phyloP scores from a whole-genome alignment of 2,329 filamentous ascomycete species.

The Aspergillus quadrilineatus region DNA sequence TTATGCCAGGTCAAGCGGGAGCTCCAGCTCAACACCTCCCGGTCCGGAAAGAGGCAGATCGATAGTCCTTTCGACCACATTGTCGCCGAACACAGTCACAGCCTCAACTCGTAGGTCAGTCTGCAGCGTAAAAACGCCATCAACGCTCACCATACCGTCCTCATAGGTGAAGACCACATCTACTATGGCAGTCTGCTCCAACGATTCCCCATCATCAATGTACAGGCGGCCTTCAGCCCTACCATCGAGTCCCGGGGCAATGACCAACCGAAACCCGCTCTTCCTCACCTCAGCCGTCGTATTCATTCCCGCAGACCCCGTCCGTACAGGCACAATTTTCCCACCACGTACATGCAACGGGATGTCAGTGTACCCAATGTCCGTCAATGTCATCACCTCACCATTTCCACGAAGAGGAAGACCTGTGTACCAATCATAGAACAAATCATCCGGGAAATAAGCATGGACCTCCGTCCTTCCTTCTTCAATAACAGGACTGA shows the following conservation, averaged over 20 bases:
- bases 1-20: not conserved
- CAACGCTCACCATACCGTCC: not conserved
- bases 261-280: slow-evolving; percentile 67
- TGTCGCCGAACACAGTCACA: not conserved
- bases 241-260: slow-evolving; percentile 64
- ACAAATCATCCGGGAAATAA: slow-evolving; percentile 59
- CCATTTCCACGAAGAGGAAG: slow-evolving; percentile 48
- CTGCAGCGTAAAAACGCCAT: not conserved
- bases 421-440: slow-evolving; percentile 62
- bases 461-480: slow-evolving; percentile 53
- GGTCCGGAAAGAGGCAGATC: not conserved
- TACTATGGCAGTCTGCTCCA: not conserved
- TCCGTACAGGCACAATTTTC: slow-evolving; percentile 58
- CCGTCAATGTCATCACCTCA: slow-evolving; percentile 41
- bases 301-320: slow-evolving; percentile 46
- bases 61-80: not conserved
- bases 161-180: slow-evolving; percentile 1
- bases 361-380: slow-evolving; percentile 54
- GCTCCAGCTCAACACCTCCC: not conserved
- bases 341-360: slow-evolving; percentile 66
- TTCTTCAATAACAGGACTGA: slow-evolving; percentile 56
- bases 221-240: slow-evolving; percentile 47
- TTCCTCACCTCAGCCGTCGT: slow-evolving; percentile 61
- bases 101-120: not conserved
- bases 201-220: slow-evolving; percentile 3